phyloP scores from a whole-genome alignment of 164 flowering plant species.

The Warburgia ugandensis region DNA sequence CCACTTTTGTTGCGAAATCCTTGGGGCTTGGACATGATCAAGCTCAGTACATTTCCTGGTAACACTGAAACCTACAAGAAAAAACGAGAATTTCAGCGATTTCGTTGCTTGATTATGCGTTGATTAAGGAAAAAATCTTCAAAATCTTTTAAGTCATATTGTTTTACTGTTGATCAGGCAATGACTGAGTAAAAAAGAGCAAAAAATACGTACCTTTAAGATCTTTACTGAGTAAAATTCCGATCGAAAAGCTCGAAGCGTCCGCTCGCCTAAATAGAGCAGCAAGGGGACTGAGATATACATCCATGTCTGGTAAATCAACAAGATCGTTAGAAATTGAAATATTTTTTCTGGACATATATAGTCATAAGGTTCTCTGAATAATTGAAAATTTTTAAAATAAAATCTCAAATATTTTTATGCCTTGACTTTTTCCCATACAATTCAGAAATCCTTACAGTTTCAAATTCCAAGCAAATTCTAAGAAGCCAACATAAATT shows the following conservation, averaged over 20 bases:
- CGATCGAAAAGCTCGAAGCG: slow-evolving; percentile 60
- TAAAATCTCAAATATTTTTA: too few relatives aligned
- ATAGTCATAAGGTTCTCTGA: too few relatives aligned
- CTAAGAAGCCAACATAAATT: too few relatives aligned
- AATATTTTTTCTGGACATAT: too few relatives aligned
- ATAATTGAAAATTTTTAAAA: too few relatives aligned
- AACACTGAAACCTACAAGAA: slow-evolving; percentile 56
- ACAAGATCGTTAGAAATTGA: not conserved
- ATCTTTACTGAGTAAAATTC: slow-evolving; percentile 56
- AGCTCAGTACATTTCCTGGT: slow-evolving; percentile 85
- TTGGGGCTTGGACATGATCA: slow-evolving; percentile 73
- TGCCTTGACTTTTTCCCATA: too few relatives aligned
- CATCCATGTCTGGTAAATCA: slow-evolving; percentile 78
- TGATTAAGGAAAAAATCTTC: not conserved
- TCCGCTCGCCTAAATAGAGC: slow-evolving; percentile 72
- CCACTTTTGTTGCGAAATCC: slow-evolving; percentile 91
- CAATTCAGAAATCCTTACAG: too few relatives aligned
- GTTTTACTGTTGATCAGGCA: not conserved
- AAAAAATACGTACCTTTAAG: slow-evolving; percentile 44
- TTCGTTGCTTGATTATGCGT: too few relatives aligned
- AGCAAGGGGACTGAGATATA: slow-evolving; percentile 72
- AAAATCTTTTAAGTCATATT: not conserved
- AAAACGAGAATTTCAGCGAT: too few relatives aligned
- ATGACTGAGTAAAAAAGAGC: not conserved
- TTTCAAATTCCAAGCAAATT: too few relatives aligned